Evolutionary conservation across 2,329 filamentous ascomycete species (phyloP).

Genomic region (Xylogone sp.): DNA sequence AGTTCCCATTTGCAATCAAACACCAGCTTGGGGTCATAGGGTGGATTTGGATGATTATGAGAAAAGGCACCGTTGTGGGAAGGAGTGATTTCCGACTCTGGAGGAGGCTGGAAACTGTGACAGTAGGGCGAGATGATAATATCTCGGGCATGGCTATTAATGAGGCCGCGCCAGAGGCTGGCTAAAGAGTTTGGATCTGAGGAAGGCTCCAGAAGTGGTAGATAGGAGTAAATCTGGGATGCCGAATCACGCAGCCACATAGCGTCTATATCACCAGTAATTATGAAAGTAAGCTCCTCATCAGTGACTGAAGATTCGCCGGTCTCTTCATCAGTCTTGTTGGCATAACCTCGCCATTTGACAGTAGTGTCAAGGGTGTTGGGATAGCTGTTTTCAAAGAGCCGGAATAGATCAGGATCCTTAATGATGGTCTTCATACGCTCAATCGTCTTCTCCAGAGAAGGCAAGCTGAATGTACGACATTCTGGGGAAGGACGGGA

Average conservation of each 20-base stretch:
- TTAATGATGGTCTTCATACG: conserved; percentile 65
- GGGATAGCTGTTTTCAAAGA: conserved; percentile 71
- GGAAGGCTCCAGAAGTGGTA: conserved; percentile 56
- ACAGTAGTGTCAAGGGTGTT: conserved; percentile 74
- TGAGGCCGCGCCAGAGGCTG: conserved; percentile 64
- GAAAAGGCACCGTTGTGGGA: conserved; percentile 54
- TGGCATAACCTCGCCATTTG: conserved; percentile 59
- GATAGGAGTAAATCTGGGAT: conserved; percentile 68
- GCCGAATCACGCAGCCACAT: conserved; percentile 89
- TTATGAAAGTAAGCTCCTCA: conserved; percentile 60
- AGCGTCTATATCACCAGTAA: conserved; percentile 66
- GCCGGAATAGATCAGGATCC: conserved; percentile 69
- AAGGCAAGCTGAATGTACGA: conserved; percentile 73
- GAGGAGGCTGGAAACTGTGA: conserved; percentile 84
- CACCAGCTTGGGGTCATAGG: conserved; percentile 65
- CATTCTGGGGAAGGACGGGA: conserved; percentile 74
- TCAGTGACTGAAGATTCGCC: conserved; percentile 31
- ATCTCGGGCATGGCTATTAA: conserved; percentile 68
- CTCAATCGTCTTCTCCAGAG: conserved; percentile 72
- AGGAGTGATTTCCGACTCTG: conserved; percentile 63
- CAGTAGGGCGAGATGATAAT: conserved; percentile 74
- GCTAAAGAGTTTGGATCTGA: conserved; percentile 55
- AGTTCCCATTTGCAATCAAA: conserved; percentile 98
- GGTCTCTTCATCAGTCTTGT: conserved; percentile 34
- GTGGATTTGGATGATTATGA: conserved; percentile 62